Percentiles rank a stretch among this genome's conserved stretches.
Conservation (phyloP, 345 rosid genomes). For the Pugionium cornutum region DNA sequence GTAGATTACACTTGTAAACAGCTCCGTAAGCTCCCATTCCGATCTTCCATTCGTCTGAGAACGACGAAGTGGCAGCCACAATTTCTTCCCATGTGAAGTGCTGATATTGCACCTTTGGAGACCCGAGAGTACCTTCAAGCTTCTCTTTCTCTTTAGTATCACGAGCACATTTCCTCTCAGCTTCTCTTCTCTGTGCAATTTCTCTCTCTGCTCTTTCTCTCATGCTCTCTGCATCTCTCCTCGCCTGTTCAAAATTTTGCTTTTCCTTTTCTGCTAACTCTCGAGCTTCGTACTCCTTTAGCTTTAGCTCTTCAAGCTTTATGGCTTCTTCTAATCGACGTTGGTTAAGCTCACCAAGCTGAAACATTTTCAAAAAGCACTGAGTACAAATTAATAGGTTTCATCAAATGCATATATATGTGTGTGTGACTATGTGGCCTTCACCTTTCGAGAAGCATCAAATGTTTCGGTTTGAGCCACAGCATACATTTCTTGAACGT, state of each 20-base stretch:
- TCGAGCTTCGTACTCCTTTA: slow-evolving; percentile 55
- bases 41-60: slow-evolving; percentile 39
- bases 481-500: slow-evolving; percentile 72
- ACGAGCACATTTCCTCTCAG: slow-evolving; percentile 59
- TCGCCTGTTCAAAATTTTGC: slow-evolving; percentile 58
- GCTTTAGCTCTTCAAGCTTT: slow-evolving; percentile 60
- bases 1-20: slow-evolving; percentile 44
- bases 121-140: slow-evolving; percentile 56
- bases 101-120: slow-evolving; percentile 44
- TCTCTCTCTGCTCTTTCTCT: slow-evolving; percentile 59
- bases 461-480: slow-evolving; percentile 72
- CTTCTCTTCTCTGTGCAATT: slow-evolving; percentile 56
- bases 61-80: slow-evolving; percentile 41
- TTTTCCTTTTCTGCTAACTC: slow-evolving; percentile 65
- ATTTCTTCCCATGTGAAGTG: slow-evolving; percentile 45
- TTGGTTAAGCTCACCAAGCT: slow-evolving; percentile 47
- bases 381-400: slow-evolving; percentile 18
- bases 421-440: slow-evolving; percentile 20
- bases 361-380: slow-evolving; percentile 24
- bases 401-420: slow-evolving; percentile 3
- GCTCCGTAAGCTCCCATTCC: slow-evolving; percentile 43
- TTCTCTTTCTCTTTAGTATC: slow-evolving; percentile 76
- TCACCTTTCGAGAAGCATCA: slow-evolving; percentile 83
- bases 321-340: slow-evolving; percentile 59
- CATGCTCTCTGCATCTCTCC: slow-evolving; percentile 54